phyloP scores from a whole-genome alignment of 176 grass and related monocot genomes.

The Melocanna baccifera region DNA sequence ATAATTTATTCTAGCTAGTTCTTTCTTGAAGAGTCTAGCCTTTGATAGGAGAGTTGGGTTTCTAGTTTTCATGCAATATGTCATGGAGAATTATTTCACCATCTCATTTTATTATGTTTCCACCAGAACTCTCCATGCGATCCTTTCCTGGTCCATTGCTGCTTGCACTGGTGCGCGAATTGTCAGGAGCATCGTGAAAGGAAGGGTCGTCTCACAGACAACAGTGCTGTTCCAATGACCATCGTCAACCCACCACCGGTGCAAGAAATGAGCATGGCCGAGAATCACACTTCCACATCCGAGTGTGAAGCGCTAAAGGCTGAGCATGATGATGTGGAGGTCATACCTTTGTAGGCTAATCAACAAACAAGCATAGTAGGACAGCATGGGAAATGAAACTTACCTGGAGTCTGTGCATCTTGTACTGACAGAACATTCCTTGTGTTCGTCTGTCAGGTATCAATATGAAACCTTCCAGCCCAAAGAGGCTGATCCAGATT shows the following conservation, averaged over 20 bases:
- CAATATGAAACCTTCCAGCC: neutral
- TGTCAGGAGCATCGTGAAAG: conserved; percentile 96
- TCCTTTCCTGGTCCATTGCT: conserved; percentile 88
- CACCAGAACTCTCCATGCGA: conserved; percentile 83
- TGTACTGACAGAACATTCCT: neutral
- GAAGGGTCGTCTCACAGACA: conserved; percentile 69
- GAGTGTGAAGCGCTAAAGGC: conserved; percentile 24
- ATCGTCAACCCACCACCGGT: conserved; percentile 78
- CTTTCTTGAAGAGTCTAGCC: neutral
- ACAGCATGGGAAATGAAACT: conserved; percentile 1
- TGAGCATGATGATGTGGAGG: conserved; percentile 54
- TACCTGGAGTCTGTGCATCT: neutral
- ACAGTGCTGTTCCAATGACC: conserved; percentile 57
- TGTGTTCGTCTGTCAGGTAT: neutral
- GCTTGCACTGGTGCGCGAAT: conserved; percentile 89
- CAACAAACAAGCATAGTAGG: neutral
- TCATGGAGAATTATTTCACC: neutral
- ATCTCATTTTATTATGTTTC: conserved; percentile 18
- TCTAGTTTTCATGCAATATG: neutral
- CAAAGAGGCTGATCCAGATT: neutral
- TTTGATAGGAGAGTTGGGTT: neutral
- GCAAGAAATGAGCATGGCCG: conserved; percentile 72
- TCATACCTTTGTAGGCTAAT: conserved; percentile 57
- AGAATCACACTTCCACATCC: conserved; percentile 2
- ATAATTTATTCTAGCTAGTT: neutral